phyloP scores from a whole-genome alignment of 2,329 filamentous ascomycete genomes.

The Penicillium thymicola region DNA sequence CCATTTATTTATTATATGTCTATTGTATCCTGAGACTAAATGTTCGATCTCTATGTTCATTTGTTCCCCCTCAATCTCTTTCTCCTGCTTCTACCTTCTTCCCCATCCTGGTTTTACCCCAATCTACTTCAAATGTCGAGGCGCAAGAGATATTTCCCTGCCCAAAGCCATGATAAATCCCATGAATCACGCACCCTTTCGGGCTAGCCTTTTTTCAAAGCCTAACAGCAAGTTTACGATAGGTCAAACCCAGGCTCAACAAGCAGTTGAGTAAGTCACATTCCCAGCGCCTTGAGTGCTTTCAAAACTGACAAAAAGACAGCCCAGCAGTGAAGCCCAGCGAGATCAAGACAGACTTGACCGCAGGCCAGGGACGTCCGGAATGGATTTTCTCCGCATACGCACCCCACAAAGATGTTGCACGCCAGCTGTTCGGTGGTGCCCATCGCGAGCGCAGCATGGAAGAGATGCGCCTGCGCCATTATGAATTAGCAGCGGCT shows the following conservation, averaged over 20 bases:
- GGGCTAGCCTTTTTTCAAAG: not conserved
- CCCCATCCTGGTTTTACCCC: not conserved
- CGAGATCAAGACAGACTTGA: slow-evolving; percentile 64
- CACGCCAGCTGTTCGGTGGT: slow-evolving; percentile 80
- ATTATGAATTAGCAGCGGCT: slow-evolving; percentile 62
- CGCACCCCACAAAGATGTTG: slow-evolving; percentile 71
- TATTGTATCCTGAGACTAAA: not conserved
- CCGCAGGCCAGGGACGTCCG: slow-evolving; percentile 61
- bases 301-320: slow-evolving; percentile 21
- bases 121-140: not conserved
- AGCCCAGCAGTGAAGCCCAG: slow-evolving; percentile 57
- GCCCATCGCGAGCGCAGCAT: slow-evolving; percentile 76
- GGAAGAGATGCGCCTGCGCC: slow-evolving; percentile 74
- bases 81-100: not conserved
- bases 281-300: not conserved
- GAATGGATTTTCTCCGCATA: slow-evolving; percentile 86
- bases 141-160: not conserved
- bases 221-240: not conserved
- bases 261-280: slow-evolving; percentile 24
- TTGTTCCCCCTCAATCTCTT: not conserved
- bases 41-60: not conserved
- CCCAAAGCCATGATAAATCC: not conserved
- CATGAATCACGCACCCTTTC: not conserved
- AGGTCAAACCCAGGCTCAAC: slow-evolving; percentile 21
- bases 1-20: not conserved